Conservation (phyloP, 208 protist species). For the Trypanosoma brucei region DNA sequence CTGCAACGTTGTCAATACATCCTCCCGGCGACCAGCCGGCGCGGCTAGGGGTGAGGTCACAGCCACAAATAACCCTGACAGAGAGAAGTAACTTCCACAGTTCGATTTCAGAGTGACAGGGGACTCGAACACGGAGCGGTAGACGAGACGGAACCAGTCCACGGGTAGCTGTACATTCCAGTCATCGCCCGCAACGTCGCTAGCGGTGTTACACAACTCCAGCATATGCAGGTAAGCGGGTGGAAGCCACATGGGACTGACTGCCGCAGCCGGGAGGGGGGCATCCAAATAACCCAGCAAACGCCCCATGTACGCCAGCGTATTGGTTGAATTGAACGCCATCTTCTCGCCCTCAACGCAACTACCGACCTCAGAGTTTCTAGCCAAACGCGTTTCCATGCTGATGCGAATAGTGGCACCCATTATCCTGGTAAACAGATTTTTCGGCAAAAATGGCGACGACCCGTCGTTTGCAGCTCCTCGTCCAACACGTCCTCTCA, state of each 20-base stretch:
- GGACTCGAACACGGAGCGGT: constrained; percentile 31
- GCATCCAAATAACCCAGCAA: constrained; percentile 26
- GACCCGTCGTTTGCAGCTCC: constrained; percentile 31
- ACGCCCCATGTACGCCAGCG: constrained; percentile 16
- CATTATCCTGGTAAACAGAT: constrained; percentile 26
- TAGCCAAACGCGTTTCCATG: constrained; percentile 10
- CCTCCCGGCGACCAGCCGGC: constrained; percentile 24
- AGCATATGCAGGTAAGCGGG: constrained; percentile 17
- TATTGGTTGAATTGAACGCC: not conserved
- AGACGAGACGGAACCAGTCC: constrained; percentile 50
- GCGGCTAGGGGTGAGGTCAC: constrained; percentile 52
- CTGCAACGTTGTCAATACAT: constrained; percentile 45
- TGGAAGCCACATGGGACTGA: constrained; percentile 6
- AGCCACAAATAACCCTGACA: constrained; percentile 17
- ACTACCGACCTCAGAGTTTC: constrained; percentile 5
- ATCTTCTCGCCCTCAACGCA: too few relatives aligned
- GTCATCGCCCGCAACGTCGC: not conserved
- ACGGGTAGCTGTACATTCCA: constrained; percentile 17
- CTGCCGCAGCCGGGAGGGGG: constrained; percentile 11
- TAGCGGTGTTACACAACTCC: not conserved
- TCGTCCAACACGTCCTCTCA: constrained; percentile 25
- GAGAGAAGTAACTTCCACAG: constrained; percentile 16
- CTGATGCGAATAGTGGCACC: constrained; percentile 8
- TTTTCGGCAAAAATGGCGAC: constrained; percentile 21
- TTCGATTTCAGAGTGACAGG: not conserved